A percentile compares a stretch with the other conserved stretches of the same genome.
These are phyloP conservation scores for Pleodorina starrii DNA, from an alignment of 139 green algal genomes.

Conservation along the genomic window DNA sequence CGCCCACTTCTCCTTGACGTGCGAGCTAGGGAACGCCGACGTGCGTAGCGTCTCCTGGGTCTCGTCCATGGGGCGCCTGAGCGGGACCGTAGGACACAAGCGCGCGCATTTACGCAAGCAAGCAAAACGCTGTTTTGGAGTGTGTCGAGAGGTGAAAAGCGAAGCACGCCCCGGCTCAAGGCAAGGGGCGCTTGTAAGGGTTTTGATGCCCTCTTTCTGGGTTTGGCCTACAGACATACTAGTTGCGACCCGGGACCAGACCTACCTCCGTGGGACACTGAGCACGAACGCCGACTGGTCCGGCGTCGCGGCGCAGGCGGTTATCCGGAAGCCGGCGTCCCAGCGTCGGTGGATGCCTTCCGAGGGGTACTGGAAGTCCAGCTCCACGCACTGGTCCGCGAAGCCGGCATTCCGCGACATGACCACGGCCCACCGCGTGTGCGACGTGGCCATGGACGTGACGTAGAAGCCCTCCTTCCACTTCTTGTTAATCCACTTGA, in stretches of 20 bases:
- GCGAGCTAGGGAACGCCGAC: conserved; percentile 92
- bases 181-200: too few relatives aligned
- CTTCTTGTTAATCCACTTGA: conserved; percentile 99
- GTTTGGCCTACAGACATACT: background rate
- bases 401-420: conserved; percentile 99
- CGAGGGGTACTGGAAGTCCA: conserved; percentile 99
- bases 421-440: conserved; percentile 98
- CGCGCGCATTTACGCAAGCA: too few relatives aligned
- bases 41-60: conserved; percentile 99
- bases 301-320: conserved; percentile 93
- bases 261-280: conserved; percentile 78
- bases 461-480: conserved; percentile 99
- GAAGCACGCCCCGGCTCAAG: too few relatives aligned
- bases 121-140: too few relatives aligned
- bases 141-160: too few relatives aligned
- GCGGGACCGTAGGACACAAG: background rate
- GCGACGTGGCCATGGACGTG: conserved; percentile 96
- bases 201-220: too few relatives aligned
- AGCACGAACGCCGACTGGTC: conserved; percentile 93
- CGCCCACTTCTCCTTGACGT: conserved; percentile 99
- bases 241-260: background rate
- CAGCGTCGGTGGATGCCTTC: conserved; percentile 81
- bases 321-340: conserved; percentile 92
- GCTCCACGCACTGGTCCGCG: conserved; percentile 97
- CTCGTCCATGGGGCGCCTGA: conserved; percentile 91